These are phyloP conservation scores for Fraxinus dipetala DNA, from an alignment of 305 asterid genomes.

Conservation along the genomic window DNA sequence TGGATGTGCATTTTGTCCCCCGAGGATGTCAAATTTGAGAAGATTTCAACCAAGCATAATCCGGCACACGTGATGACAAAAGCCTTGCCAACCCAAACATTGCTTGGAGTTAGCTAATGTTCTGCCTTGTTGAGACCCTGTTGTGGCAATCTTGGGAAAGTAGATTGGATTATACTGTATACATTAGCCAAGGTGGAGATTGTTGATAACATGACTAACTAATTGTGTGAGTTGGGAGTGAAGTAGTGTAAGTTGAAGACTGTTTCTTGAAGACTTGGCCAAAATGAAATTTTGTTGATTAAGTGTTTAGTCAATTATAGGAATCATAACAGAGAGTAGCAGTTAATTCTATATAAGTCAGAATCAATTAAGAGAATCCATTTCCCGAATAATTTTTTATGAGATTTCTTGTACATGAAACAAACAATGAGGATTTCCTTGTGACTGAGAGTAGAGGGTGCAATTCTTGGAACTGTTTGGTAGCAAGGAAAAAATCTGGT, in stretches of 20 bases:
- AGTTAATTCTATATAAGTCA: not conserved
- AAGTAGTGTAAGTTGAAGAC: not conserved
- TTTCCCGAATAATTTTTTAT: not conserved
- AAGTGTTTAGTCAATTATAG: not conserved
- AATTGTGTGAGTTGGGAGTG: not conserved
- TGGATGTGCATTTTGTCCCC: not conserved
- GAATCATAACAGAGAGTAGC: not conserved
- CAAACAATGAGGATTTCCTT: not conserved
- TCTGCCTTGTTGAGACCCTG: not conserved
- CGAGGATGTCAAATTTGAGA: not conserved
- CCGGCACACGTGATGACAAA: not conserved
- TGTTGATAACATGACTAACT: not conserved
- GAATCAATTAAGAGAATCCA: not conserved
- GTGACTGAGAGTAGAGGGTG: not conserved
- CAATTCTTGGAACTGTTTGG: not conserved
- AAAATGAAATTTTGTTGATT: not conserved
- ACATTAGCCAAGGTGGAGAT: not conserved
- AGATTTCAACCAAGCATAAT: not conserved
- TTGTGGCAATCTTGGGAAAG: not conserved
- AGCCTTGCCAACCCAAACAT: not conserved
- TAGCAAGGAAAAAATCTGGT: not conserved
- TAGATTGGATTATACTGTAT: not conserved
- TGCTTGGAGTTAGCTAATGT: not conserved
- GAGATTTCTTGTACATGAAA: not conserved
- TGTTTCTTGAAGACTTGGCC: not conserved